Evolutionary conservation across 306 rosid species (phyloP).

Genomic region (Citrullus mucosospermus): DNA sequence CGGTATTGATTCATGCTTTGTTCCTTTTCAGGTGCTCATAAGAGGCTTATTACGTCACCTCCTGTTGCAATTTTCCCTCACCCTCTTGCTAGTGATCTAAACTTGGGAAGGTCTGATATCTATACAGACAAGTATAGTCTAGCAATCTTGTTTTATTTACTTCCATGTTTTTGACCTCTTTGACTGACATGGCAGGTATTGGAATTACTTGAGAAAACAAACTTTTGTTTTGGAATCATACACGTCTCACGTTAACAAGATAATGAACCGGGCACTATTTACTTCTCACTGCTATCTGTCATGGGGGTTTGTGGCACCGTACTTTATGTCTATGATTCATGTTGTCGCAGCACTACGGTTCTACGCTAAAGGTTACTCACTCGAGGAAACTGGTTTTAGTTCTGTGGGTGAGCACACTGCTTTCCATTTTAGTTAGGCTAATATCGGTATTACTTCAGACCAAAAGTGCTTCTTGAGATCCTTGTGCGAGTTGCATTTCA

Average conservation of each 20-base stretch:
- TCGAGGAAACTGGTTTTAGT: conserved; percentile 40
- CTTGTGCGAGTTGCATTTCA: not conserved
- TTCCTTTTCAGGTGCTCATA: conserved; percentile 62
- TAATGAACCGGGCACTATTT: conserved; percentile 92
- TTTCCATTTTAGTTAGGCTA: conserved; percentile 29
- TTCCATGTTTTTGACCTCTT: conserved; percentile 8
- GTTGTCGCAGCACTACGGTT: conserved; percentile 51
- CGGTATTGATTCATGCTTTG: conserved; percentile 10
- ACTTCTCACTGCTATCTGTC: conserved; percentile 74
- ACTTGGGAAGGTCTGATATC: conserved; percentile 66
- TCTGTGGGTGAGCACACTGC: conserved; percentile 57
- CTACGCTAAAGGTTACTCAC: conserved; percentile 37
- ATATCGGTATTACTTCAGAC: conserved; percentile 11
- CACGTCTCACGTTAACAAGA: conserved; percentile 54
- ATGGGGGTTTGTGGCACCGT: conserved; percentile 92
- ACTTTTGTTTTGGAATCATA: conserved; percentile 97
- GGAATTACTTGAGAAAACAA: conserved; percentile 99
- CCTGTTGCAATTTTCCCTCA: conserved; percentile 97
- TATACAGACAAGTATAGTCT: not conserved
- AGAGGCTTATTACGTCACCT: conserved; percentile 84
- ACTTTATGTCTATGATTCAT: conserved; percentile 56
- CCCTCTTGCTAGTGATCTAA: conserved; percentile 94
- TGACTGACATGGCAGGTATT: conserved; percentile 48
- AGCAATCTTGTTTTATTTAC: not conserved
- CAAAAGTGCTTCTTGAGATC: not conserved